phyloP scores from a whole-genome alignment of 495 filamentous ascomycete species.

The Choiromyces venosus region DNA sequence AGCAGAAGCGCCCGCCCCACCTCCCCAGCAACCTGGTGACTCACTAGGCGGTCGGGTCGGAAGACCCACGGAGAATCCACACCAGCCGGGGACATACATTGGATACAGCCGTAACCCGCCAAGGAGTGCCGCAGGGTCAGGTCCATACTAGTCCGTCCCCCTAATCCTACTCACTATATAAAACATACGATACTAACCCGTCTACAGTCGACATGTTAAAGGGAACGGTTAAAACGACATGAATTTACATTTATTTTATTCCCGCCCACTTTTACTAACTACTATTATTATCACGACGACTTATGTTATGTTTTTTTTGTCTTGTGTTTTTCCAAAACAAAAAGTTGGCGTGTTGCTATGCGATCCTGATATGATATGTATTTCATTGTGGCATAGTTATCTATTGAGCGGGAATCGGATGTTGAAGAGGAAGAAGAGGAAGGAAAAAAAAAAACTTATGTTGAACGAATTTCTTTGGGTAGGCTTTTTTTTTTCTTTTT shows the following conservation, averaged over 20 bases:
- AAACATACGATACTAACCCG: constrained; percentile 5
- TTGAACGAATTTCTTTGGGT: background rate
- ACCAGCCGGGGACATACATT: constrained; percentile 39
- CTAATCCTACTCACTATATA: no score
- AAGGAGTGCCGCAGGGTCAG: constrained; percentile 21
- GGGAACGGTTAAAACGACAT: background rate
- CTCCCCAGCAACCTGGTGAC: constrained; percentile 4
- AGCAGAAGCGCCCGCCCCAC: constrained; percentile 26
- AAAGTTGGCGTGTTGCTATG: background rate
- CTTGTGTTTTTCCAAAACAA: background rate
- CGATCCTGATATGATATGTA: constrained; percentile 1
- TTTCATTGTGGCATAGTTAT: background rate
- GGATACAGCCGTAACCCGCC: constrained; percentile 39
- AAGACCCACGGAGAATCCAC: constrained; percentile 27
- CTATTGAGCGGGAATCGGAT: background rate
- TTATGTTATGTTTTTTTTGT: background rate
- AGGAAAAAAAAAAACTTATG: background rate
- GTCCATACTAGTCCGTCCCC: constrained; percentile 19
- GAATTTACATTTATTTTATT: background rate
- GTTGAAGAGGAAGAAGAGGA: background rate
- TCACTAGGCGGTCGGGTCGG: background rate
- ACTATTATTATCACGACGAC: background rate
- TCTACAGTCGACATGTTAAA: constrained; percentile 9
- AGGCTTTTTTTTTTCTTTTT: no score
- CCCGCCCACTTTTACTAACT: background rate